Conservation (phyloP, 2,329 filamentous ascomycete species). For the Colletotrichum sansevieriae region DNA sequence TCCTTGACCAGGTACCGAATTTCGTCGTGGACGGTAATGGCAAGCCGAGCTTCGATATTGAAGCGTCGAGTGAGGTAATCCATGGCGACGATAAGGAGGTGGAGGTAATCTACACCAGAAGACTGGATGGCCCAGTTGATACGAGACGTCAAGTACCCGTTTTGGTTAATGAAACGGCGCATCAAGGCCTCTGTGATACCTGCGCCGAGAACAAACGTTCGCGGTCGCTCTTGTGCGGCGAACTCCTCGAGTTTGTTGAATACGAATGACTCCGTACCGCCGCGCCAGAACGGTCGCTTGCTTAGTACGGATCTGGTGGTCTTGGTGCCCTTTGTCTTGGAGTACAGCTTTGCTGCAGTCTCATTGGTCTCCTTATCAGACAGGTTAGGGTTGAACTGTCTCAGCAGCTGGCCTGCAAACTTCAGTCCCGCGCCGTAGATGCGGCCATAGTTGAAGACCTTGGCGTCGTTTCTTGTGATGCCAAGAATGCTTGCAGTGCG, state of each 20-base stretch:
- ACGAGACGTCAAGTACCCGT: constrained; percentile 92
- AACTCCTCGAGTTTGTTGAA: constrained; percentile 99
- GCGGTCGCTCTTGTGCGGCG: constrained; percentile 90
- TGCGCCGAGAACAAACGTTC: constrained; percentile 92
- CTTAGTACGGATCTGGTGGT: constrained; percentile 80
- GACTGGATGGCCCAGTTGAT: constrained; percentile 99
- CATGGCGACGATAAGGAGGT: constrained; percentile 93
- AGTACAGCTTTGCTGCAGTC: constrained; percentile 85
- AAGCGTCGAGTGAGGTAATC: constrained; percentile 90
- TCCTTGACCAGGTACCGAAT: constrained; percentile 92
- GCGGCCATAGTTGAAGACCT: constrained; percentile 98
- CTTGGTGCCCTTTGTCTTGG: constrained; percentile 90
- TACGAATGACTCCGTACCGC: constrained; percentile 96
- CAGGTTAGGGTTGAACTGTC: constrained; percentile 91
- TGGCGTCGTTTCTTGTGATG: constrained; percentile 94
- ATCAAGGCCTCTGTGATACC: constrained; percentile 97
- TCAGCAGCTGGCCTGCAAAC: constrained; percentile 89
- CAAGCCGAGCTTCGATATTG: constrained; percentile 85
- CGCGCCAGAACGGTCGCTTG: constrained; percentile 89
- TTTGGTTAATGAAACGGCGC: constrained; percentile 86
- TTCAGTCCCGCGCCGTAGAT: constrained; percentile 98
- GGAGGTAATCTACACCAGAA: constrained; percentile 95
- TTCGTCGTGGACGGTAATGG: constrained; percentile 97
- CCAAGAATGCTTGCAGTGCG: constrained; percentile 92
- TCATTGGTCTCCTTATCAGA: constrained; percentile 82